A percentile compares a stretch with the other conserved stretches of the same genome.
Conservation (phyloP, 495 filamentous ascomycete species). For the Entonaema liquescens region DNA sequence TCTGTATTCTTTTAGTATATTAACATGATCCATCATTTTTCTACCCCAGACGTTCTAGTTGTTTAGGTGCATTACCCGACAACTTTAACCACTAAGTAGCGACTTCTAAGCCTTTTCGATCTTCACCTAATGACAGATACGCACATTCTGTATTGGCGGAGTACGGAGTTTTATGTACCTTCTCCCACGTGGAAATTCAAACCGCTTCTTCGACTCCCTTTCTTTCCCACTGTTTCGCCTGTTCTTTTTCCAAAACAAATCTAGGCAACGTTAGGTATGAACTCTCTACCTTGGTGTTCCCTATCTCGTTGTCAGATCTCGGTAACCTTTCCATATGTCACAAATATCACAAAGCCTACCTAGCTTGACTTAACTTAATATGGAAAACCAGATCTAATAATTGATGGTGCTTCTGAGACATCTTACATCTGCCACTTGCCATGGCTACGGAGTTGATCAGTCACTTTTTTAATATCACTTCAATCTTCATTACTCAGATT, state of each 20-base stretch:
- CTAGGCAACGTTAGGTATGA: neutral
- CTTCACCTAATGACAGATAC: neutral
- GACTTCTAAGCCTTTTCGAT: neutral
- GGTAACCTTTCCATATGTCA: too few relatives aligned
- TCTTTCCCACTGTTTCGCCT: neutral
- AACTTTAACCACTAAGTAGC: constrained; percentile 22
- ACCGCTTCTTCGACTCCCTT: neutral
- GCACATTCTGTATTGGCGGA: constrained; percentile 19
- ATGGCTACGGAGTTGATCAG: constrained; percentile 34
- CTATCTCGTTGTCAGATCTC: constrained; percentile 25
- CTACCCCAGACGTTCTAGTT: constrained; percentile 11
- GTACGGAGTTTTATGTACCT: constrained; percentile 39
- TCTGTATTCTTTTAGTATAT: constrained; percentile 10
- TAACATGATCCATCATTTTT: neutral
- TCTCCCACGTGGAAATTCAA: constrained; percentile 11
- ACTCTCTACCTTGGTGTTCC: neutral
- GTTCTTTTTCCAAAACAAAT: neutral
- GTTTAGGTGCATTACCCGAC: constrained; percentile 47
- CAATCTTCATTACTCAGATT: neutral
- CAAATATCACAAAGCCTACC: constrained; percentile 7
- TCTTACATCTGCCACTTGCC: constrained; percentile 8
- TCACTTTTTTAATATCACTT: constrained; percentile 36
- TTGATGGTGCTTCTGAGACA: constrained; percentile 30
- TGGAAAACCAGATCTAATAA: constrained; percentile 15
- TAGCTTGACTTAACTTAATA: constrained; percentile 2